Evolutionary conservation across 805 yeast species (phyloP).

Genomic region (Nakazawaea ernobii): DNA sequence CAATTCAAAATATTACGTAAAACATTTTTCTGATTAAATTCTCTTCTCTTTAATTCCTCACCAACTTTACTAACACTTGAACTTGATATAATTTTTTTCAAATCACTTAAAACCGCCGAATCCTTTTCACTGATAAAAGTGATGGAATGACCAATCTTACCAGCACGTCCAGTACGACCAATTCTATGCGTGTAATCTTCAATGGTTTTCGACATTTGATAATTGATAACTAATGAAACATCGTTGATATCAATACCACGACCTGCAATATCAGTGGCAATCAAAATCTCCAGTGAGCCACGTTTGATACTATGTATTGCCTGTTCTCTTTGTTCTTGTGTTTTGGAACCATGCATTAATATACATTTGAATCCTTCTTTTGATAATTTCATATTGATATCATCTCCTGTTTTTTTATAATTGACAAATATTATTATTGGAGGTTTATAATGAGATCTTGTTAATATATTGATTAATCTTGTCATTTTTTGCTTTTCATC

Average conservation of each 20-base stretch:
- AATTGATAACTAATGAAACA: constrained; percentile 81
- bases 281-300: constrained; percentile 54
- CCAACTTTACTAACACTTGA: constrained; percentile 34
- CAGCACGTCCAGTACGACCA: constrained; percentile 97
- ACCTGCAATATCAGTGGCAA: constrained; percentile 95
- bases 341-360: constrained; percentile 79
- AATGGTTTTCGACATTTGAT: constrained; percentile 70
- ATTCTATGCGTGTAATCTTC: constrained; percentile 90
- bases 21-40: constrained; percentile 15
- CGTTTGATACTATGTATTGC: constrained; percentile 56
- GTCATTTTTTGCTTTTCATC: constrained; percentile 39
- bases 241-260: constrained; percentile 92
- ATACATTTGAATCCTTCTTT: constrained; percentile 44
- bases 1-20: constrained; percentile 10
- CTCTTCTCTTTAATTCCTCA: constrained; percentile 28
- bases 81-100: constrained; percentile 42
- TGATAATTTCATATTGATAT: constrained; percentile 45
- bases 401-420: constrained; percentile 67
- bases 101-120: constrained; percentile 41
- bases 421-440: constrained; percentile 81
- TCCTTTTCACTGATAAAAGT: constrained; percentile 66
- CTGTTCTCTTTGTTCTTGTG: constrained; percentile 80
- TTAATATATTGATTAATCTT: constrained; percentile 35
- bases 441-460: constrained; percentile 29
- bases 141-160: constrained; percentile 67